A percentile compares a stretch with the other conserved stretches of the same genome.
These are phyloP conservation scores for Kazachstania africana DNA, from an alignment of 805 yeast genomes.

Conservation along the genomic window DNA sequence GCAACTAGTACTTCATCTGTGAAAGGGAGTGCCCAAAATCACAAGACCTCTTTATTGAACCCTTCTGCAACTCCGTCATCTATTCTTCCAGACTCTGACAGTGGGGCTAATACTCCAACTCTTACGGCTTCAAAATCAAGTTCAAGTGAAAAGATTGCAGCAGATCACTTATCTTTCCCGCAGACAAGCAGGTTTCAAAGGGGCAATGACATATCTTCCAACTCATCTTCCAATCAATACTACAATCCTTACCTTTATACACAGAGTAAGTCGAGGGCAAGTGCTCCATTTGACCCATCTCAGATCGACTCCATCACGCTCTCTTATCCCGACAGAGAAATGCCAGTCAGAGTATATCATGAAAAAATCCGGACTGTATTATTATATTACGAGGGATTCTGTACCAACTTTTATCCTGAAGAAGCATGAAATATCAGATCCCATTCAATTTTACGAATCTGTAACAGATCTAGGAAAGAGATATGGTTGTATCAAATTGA, in stretches of 20 bases:
- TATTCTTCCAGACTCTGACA: too few species aligned
- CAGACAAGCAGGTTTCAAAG: conserved; percentile 6
- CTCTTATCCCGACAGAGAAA: background rate
- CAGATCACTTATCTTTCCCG: too few species aligned
- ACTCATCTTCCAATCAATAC: background rate
- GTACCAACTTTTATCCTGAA: conserved; percentile 14
- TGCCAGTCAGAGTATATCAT: conserved; percentile 6
- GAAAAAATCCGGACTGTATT: conserved; percentile 10
- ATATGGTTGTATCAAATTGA: conserved; percentile 17
- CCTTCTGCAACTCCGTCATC: too few species aligned
- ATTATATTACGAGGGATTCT: conserved; percentile 9
- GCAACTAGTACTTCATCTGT: too few species aligned
- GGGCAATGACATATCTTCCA: conserved; percentile 1
- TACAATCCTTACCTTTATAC: conserved; percentile 5
- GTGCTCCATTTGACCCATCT: conserved; percentile 9
- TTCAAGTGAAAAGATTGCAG: too few species aligned
- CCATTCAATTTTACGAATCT: conserved; percentile 14
- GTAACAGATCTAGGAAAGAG: conserved; percentile 14
- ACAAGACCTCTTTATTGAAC: too few species aligned
- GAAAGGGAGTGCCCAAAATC: too few species aligned
- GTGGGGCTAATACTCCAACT: too few species aligned
- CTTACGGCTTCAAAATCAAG: too few species aligned
- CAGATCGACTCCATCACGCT: conserved; percentile 4
- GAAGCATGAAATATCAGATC: conserved; percentile 9
- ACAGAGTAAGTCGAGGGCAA: conserved; percentile 8